Evolutionary conservation across 2,329 filamentous ascomycete genomes (phyloP).

Genomic region (Alternaria arbusti): DNA sequence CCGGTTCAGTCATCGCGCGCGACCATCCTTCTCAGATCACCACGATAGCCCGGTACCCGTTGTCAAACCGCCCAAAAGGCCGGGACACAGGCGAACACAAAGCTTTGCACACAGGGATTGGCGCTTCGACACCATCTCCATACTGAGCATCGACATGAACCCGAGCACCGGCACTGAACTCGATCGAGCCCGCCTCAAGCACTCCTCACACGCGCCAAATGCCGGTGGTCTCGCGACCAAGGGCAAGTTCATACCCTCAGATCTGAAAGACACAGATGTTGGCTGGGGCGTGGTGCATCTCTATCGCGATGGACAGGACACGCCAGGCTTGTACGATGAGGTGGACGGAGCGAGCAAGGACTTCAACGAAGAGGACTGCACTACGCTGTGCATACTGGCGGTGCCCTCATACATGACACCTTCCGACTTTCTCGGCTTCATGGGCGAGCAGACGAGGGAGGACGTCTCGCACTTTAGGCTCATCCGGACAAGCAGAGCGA

Average conservation of each 20-base stretch:
- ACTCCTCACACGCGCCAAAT: conserved; percentile 53
- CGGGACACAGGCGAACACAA: conserved; percentile 28
- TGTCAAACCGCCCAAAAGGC: conserved; percentile 46
- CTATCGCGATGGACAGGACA: conserved; percentile 84
- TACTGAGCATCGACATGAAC: conserved; percentile 82
- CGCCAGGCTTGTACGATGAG: conserved; percentile 64
- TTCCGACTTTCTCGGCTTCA: conserved; percentile 87
- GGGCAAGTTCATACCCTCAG: conserved; percentile 75
- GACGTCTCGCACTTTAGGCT: conserved; percentile 93
- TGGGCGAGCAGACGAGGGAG: conserved; percentile 84
- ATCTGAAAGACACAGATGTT: conserved; percentile 74
- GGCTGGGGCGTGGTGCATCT: conserved; percentile 95
- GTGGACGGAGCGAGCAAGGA: conserved; percentile 38
- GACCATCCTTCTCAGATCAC: conserved; percentile 45
- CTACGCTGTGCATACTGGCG: conserved; percentile 89
- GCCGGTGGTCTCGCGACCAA: conserved; percentile 75
- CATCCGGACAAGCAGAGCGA: conserved; percentile 86
- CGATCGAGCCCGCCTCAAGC: conserved; percentile 38
- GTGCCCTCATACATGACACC: conserved; percentile 94
- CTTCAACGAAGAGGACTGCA: conserved; percentile 70
- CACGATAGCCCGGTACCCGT: conserved; percentile 44
- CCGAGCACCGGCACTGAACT: conserved; percentile 40
- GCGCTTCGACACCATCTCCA: conserved; percentile 78
- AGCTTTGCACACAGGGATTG: conserved; percentile 66
- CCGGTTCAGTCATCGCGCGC: conserved; percentile 41